These are phyloP conservation scores for Penicillium aurantiogriseum DNA, from an alignment of 2,329 filamentous ascomycete genomes.

Conservation along the genomic window DNA sequence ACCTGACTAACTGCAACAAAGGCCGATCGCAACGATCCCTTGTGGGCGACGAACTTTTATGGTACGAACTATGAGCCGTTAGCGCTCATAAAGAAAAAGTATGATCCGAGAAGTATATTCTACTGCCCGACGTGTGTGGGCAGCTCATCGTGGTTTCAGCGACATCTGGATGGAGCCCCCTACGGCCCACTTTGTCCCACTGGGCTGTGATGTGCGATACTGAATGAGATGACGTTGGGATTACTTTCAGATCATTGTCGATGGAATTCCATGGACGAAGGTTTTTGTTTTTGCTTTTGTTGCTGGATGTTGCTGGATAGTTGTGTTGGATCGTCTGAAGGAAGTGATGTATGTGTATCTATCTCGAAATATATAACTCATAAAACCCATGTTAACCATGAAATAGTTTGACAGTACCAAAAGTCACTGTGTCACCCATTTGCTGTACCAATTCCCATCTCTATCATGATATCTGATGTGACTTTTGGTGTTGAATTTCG, in stretches of 20 bases:
- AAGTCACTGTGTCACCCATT: background rate
- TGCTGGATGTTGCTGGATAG: background rate
- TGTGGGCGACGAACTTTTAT: constrained; percentile 1
- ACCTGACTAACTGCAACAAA: background rate
- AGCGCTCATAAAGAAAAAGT: background rate
- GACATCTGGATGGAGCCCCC: background rate
- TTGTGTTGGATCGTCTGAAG: background rate
- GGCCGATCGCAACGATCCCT: constrained; percentile 19
- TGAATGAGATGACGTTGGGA: background rate
- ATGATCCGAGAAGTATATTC: background rate
- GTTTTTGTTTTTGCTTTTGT: background rate
- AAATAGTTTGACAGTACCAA: background rate
- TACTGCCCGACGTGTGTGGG: background rate
- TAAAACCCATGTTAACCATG: background rate
- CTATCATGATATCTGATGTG: background rate
- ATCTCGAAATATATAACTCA: background rate
- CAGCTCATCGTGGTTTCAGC: background rate
- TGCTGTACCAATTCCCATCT: background rate
- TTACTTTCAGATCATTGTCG: background rate
- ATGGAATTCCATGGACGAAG: background rate
- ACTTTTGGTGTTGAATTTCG: background rate
- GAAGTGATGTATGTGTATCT: background rate
- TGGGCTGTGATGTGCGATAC: background rate
- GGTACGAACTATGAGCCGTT: background rate
- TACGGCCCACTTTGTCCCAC: constrained; percentile 11